These are phyloP conservation scores for Solanum medicagineum DNA, from an alignment of 257 asterid genomes.

Conservation along the genomic window DNA sequence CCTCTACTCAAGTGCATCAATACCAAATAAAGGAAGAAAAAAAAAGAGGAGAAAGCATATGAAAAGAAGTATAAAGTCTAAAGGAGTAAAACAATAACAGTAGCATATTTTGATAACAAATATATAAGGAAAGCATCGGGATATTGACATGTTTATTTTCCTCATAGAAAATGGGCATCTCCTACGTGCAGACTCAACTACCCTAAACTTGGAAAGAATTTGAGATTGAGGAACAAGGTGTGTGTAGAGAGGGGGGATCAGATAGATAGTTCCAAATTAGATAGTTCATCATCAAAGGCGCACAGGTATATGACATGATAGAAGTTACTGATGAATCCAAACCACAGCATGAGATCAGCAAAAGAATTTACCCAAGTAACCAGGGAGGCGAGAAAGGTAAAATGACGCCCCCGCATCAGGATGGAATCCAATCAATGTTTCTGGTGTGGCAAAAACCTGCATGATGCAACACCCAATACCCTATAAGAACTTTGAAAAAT, in stretches of 20 bases:
- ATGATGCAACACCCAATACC: not conserved
- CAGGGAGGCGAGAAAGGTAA: constrained; percentile 89
- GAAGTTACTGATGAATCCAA: not conserved
- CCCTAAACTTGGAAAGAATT: not conserved
- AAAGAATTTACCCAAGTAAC: constrained; percentile 54
- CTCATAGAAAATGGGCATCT: not conserved
- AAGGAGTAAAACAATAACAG: too few species aligned
- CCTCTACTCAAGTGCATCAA: too few species aligned
- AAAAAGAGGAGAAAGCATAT: too few species aligned
- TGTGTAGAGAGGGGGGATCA: not conserved
- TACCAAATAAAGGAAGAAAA: too few species aligned
- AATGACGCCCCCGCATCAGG: constrained; percentile 99
- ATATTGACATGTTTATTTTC: not conserved
- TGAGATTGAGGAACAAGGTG: not conserved
- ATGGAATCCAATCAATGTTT: constrained; percentile 88
- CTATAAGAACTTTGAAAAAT: not conserved
- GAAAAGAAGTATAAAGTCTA: too few species aligned
- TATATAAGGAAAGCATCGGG: not conserved
- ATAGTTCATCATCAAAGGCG: not conserved
- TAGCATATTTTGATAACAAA: not conserved
- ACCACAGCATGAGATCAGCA: not conserved
- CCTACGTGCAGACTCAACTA: not conserved
- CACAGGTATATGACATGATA: not conserved
- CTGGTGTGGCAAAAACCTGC: constrained; percentile 93
- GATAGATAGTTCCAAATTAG: not conserved